A percentile compares a stretch with the other conserved stretches of the same genome.
Evolutionary conservation across 2,329 filamentous ascomycete species (phyloP).

Genomic region (Ustilaginoidea virens): DNA sequence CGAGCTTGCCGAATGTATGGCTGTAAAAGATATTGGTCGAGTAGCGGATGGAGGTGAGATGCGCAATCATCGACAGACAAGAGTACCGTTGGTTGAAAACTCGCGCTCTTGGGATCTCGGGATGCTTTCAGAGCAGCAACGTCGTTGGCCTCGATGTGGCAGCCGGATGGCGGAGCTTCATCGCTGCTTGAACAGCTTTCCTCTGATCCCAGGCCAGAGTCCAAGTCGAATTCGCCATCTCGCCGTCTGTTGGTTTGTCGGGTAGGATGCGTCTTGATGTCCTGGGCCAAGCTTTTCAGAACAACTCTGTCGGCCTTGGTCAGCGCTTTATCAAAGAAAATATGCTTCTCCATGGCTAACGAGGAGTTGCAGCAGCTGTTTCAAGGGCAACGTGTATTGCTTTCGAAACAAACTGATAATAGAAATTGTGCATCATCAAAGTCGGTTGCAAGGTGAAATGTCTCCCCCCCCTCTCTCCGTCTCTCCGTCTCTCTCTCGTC

Average conservation of each 20-base stretch:
- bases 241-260: not conserved
- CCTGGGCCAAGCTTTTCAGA: constrained; percentile 22
- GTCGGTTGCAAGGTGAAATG: no score
- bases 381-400: no score
- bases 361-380: not conserved
- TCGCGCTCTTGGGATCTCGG: constrained; percentile 22
- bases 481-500: no score
- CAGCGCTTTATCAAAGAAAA: constrained; percentile 23
- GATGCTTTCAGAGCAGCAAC: constrained; percentile 22
- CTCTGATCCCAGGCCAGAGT: constrained; percentile 7
- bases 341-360: constrained; percentile 10
- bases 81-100: constrained; percentile 32
- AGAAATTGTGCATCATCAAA: no score
- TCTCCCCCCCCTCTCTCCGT: no score
- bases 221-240: constrained; percentile 1
- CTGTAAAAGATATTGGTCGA: constrained; percentile 35
- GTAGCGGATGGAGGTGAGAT: constrained; percentile 18
- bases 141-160: constrained; percentile 3
- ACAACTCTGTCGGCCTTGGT: constrained; percentile 25
- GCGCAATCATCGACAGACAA: constrained; percentile 23
- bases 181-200: constrained; percentile 1
- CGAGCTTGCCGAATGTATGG: constrained; percentile 44
- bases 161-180: not conserved
- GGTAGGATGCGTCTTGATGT: constrained; percentile 13
- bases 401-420: no score